Conservation (phyloP, 2,329 filamentous ascomycete genomes). For the Ambrosiella cleistominuta region DNA sequence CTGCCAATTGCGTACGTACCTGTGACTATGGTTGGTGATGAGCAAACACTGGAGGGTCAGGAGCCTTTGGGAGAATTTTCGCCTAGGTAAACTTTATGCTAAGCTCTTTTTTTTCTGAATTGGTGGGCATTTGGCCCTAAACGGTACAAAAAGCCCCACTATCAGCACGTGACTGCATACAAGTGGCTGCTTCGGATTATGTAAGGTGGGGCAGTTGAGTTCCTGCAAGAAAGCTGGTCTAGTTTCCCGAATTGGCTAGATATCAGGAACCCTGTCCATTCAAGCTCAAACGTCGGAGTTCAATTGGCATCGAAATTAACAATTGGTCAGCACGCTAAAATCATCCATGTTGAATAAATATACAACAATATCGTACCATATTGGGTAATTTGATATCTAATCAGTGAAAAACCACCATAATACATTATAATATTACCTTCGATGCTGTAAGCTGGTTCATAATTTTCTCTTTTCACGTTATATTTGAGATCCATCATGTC, state of each 20-base stretch:
- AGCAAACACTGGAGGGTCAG: constrained; percentile 11
- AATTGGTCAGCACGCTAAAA: constrained; percentile 6
- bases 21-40: constrained; percentile 13
- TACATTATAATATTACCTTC: no score
- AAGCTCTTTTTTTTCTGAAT: constrained; percentile 6
- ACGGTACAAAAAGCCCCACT: constrained; percentile 5
- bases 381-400: background rate
- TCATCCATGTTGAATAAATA: background rate
- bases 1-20: constrained; percentile 4
- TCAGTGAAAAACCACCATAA: no score
- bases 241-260: background rate
- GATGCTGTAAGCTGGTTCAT: no score
- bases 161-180: constrained; percentile 4
- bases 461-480: no score
- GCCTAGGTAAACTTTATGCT: constrained; percentile 12
- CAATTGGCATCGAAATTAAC: background rate
- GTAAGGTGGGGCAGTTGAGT: constrained; percentile 1
- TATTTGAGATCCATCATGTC: constrained; percentile 7
- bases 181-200: constrained; percentile 2
- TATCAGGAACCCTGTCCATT: background rate
- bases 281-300: background rate
- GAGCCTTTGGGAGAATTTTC: constrained; percentile 11
- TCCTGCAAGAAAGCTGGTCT: background rate
- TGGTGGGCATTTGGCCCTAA: constrained; percentile 14
- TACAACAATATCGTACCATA: no score